Conservation (phyloP, 2,329 filamentous ascomycete species). For the Aspergillus sp. region DNA sequence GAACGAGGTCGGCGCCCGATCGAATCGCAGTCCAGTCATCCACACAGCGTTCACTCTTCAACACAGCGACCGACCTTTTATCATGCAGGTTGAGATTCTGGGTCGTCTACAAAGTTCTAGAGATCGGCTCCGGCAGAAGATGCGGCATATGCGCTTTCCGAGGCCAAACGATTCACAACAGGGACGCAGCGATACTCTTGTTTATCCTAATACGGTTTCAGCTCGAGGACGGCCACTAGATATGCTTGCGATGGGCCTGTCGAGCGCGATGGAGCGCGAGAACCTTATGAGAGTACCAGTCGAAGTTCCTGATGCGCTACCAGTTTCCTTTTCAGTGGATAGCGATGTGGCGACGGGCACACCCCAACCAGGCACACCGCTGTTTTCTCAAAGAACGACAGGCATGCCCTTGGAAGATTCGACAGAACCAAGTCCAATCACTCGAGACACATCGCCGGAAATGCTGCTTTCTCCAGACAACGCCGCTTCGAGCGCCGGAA, state of each 20-base stretch:
- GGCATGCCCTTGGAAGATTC: too few species aligned
- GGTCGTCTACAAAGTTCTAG: not conserved
- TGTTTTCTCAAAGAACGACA: too few species aligned
- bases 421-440: too few species aligned
- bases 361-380: too few species aligned
- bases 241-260: not conserved
- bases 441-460: too few species aligned
- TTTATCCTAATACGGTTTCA: not conserved
- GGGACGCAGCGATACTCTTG: conserved; percentile 7
- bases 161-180: not conserved
- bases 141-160: not conserved
- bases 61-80: not conserved
- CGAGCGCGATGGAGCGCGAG: conserved; percentile 5
- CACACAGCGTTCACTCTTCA: conserved; percentile 7
- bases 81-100: conserved; percentile 2
- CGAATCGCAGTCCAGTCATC: not conserved
- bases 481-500: too few species aligned
- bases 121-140: not conserved
- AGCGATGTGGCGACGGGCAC: too few species aligned
- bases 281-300: conserved; percentile 1
- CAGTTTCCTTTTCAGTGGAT: too few species aligned
- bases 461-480: too few species aligned
- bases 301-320: not conserved
- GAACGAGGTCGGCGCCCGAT: not conserved
- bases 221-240: not conserved